Conservation (phyloP, 1,139 yeast species). For the Casaregolazyma suthepensis region DNA sequence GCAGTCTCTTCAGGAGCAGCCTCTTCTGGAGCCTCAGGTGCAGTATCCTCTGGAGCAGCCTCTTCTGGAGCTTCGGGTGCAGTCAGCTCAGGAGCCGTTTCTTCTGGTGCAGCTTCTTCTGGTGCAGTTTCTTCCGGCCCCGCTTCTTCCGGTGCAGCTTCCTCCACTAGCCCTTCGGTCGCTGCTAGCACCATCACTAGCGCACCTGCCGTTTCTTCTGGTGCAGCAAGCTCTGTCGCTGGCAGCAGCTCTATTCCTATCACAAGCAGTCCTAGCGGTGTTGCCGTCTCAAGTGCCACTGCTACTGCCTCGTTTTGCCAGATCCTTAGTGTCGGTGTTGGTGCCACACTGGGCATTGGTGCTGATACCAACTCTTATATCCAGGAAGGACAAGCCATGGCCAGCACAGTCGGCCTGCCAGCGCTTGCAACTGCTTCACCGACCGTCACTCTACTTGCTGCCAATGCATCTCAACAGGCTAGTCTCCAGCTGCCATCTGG, state of each 20-base stretch:
- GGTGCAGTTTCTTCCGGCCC: conserved; percentile 7
- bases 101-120: conserved; percentile 1
- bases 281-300: background rate
- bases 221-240: background rate
- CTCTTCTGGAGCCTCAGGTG: conserved; percentile 2
- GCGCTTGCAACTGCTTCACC: background rate
- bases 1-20: background rate
- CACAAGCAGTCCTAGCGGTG: conserved; percentile 1
- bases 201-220: background rate
- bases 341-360: background rate
- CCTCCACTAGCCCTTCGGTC: background rate
- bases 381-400: background rate
- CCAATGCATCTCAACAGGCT: background rate
- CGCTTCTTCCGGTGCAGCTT: conserved; percentile 1
- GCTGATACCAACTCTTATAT: background rate
- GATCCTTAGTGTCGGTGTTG: background rate
- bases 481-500: background rate
- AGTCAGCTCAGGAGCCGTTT: background rate
- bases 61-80: too few relatives aligned
- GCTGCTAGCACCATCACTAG: conserved; percentile 4
- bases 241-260: background rate
- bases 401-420: background rate
- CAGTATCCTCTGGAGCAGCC: conserved; percentile 5
- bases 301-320: background rate
- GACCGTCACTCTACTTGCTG: background rate